A percentile compares a stretch with the other conserved stretches of the same genome.
phyloP scores from a whole-genome alignment of 345 rosid species.

The Viola odorata region DNA sequence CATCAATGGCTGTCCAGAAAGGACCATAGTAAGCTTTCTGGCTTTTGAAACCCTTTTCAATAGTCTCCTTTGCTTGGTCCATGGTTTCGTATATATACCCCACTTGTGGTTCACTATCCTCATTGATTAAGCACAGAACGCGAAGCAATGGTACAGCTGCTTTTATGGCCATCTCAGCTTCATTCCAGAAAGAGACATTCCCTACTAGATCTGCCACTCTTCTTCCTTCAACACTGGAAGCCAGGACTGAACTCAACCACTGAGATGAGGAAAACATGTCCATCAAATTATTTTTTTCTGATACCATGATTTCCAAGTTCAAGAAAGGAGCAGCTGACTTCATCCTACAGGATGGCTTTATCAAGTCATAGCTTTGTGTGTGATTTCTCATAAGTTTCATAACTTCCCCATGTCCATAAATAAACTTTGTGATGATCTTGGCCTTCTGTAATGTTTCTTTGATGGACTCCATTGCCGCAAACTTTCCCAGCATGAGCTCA shows the following conservation, averaged over 20 bases:
- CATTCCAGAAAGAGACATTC: conserved; percentile 45
- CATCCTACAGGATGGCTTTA: conserved; percentile 30
- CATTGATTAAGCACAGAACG: conserved; percentile 28
- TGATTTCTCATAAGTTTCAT: conserved; percentile 25
- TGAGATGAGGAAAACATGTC: conserved; percentile 38
- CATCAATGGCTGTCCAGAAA: conserved; percentile 54
- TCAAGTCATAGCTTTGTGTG: conserved; percentile 21
- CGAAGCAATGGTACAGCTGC: conserved; percentile 41
- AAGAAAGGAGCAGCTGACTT: conserved; percentile 35
- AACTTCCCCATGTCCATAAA: conserved; percentile 25
- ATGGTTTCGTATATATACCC: conserved; percentile 62
- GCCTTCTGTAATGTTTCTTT: conserved; percentile 31
- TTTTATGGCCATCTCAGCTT: conserved; percentile 37
- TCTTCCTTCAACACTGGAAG: conserved; percentile 28
- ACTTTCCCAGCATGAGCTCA: conserved; percentile 45
- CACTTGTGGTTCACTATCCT: conserved; percentile 30
- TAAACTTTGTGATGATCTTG: conserved; percentile 29
- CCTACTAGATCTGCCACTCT: conserved; percentile 27
- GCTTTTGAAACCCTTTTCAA: conserved; percentile 24
- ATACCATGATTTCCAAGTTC: conserved; percentile 39
- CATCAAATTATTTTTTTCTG: conserved; percentile 33
- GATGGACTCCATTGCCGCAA: conserved; percentile 21
- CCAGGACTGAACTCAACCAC: conserved; percentile 32
- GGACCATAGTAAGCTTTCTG: conserved; percentile 30
- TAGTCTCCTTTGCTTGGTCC: conserved; percentile 53